phyloP scores from a whole-genome alignment of 495 filamentous ascomycete species.

The Melanomma pulvis-pyrius region DNA sequence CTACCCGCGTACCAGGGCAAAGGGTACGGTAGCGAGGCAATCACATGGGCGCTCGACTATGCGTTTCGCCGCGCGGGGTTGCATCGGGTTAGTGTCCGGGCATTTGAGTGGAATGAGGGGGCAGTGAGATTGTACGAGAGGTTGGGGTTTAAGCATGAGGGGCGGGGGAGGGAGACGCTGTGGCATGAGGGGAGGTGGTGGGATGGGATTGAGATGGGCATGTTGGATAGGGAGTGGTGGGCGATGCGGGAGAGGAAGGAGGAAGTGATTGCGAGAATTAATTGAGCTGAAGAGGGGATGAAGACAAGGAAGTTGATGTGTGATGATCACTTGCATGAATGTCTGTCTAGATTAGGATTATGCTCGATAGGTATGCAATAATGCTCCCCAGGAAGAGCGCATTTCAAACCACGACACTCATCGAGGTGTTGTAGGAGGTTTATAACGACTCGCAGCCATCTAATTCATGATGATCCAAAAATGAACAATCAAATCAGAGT shows the following conservation, averaged over 20 bases:
- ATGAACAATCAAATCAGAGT: too few species aligned
- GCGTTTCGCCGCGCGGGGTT: slow-evolving; percentile 51
- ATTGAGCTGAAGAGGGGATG: neutral
- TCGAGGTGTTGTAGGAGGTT: too few species aligned
- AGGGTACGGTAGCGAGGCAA: slow-evolving; percentile 60
- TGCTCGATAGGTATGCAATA: too few species aligned
- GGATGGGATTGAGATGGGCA: slow-evolving; percentile 48
- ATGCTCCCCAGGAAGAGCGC: too few species aligned
- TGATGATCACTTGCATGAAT: too few species aligned
- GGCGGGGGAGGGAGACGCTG: slow-evolving; percentile 50
- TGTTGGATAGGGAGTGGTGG: slow-evolving; percentile 56
- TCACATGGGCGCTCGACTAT: slow-evolving; percentile 56
- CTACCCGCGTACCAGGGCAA: slow-evolving; percentile 46
- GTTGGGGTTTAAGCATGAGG: slow-evolving; percentile 56
- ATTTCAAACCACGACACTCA: too few species aligned
- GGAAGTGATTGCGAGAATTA: neutral
- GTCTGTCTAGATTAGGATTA: too few species aligned
- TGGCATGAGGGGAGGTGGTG: slow-evolving; percentile 51
- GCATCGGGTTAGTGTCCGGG: slow-evolving; percentile 51
- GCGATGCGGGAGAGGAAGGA: slow-evolving; percentile 9
- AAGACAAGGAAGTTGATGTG: too few species aligned
- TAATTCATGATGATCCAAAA: too few species aligned
- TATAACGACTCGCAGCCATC: too few species aligned
- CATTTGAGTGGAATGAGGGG: slow-evolving; percentile 51
- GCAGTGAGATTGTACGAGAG: slow-evolving; percentile 51